Evolutionary conservation across 192 early-diverging fungal species (phyloP).

Genomic region (Linnemannia exigua): DNA sequence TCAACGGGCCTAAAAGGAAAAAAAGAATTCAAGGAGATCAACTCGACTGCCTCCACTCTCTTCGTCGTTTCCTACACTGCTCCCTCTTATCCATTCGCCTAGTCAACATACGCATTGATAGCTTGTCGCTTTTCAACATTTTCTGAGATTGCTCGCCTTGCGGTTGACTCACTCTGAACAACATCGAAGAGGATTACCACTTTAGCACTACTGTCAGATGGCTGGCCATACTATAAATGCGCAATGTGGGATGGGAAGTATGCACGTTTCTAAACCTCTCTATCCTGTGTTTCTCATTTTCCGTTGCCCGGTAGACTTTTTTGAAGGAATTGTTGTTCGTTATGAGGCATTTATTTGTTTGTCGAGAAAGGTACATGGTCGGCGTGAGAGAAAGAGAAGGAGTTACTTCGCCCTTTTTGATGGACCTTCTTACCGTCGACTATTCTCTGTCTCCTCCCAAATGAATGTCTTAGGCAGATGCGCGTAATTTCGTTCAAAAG

Average conservation of each 20-base stretch:
- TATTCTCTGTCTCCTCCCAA: background rate
- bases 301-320: background rate
- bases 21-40: background rate
- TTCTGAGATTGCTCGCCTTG: background rate
- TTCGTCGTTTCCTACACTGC: no score
- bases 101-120: background rate
- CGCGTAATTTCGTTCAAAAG: background rate
- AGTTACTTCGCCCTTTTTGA: background rate
- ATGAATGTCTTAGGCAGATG: slow-evolving; percentile 1
- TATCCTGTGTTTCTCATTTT: background rate
- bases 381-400: background rate
- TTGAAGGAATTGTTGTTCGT: background rate
- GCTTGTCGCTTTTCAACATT: background rate
- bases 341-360: background rate
- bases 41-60: background rate
- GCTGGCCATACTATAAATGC: background rate
- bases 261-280: background rate
- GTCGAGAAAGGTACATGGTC: background rate
- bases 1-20: background rate
- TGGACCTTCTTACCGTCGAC: no score
- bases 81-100: background rate
- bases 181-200: background rate
- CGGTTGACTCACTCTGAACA: background rate
- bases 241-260: background rate
- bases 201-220: background rate